Percentiles rank a stretch among this genome's conserved stretches.
These are phyloP conservation scores for Hirsutella rhossiliensis DNA, from an alignment of 2,329 filamentous ascomycete species.

Conservation along the genomic window DNA sequence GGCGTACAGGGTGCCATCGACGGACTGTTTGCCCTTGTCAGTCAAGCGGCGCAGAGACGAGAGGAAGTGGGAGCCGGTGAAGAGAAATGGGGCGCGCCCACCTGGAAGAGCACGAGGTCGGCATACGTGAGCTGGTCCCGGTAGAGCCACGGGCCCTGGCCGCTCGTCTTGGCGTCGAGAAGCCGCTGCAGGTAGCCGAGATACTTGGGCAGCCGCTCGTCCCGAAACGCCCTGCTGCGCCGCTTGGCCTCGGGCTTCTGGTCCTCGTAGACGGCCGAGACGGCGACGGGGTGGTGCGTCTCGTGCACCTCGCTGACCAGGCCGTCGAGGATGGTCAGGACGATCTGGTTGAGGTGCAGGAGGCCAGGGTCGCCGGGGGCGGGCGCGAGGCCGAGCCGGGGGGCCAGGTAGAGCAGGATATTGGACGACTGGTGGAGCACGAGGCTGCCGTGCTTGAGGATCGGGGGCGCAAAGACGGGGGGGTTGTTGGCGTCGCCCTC, in stretches of 20 bases:
- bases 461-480: slow-evolving; percentile 54
- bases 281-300: slow-evolving; percentile 59
- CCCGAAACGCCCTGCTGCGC: slow-evolving; percentile 44
- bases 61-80: too few relatives aligned
- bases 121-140: slow-evolving; percentile 55
- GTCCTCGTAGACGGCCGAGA: slow-evolving; percentile 55
- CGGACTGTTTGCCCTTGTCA: slow-evolving; percentile 15
- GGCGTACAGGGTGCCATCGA: slow-evolving; percentile 50
- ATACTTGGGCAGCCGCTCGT: slow-evolving; percentile 58
- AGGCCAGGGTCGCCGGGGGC: slow-evolving; percentile 26
- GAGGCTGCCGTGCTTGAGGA: slow-evolving; percentile 50
- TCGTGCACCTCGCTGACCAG: slow-evolving; percentile 63
- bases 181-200: slow-evolving; percentile 59
- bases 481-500: slow-evolving; percentile 44
- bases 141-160: slow-evolving; percentile 53
- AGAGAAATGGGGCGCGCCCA: slow-evolving; percentile 15
- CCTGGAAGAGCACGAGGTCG: slow-evolving; percentile 63
- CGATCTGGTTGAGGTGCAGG: slow-evolving; percentile 49
- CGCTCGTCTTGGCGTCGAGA: slow-evolving; percentile 40
- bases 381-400: slow-evolving; percentile 42
- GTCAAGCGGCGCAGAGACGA: not conserved
- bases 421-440: slow-evolving; percentile 58
- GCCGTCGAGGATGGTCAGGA: slow-evolving; percentile 58
- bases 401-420: slow-evolving; percentile 60
- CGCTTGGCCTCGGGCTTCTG: slow-evolving; percentile 56